Conservation (phyloP, 2,329 filamentous ascomycete species). For the Hymenoscyphus infarciens region DNA sequence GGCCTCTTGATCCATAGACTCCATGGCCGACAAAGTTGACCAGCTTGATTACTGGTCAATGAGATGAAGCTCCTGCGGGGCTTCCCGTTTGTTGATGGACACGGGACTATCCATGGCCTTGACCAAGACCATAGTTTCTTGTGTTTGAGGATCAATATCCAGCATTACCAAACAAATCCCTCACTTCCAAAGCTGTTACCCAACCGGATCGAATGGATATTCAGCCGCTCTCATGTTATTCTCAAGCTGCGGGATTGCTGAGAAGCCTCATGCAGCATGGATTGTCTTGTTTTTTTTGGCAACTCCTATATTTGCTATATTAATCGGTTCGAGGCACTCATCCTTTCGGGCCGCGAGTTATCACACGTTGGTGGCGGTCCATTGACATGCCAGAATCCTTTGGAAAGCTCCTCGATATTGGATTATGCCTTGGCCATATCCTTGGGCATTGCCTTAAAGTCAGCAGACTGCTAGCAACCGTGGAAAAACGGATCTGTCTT, state of each 20-base stretch:
- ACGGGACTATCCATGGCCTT: slow-evolving; percentile 23
- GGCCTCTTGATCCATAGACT: slow-evolving; percentile 25
- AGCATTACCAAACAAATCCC: slow-evolving; percentile 25
- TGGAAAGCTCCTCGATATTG: slow-evolving; percentile 5
- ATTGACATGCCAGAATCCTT: slow-evolving; percentile 4
- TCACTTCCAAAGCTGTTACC: slow-evolving; percentile 14
- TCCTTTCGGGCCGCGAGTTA: slow-evolving; percentile 10
- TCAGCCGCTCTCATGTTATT: slow-evolving; percentile 16
- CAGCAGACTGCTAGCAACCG: slow-evolving; percentile 29
- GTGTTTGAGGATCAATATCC: slow-evolving; percentile 15
- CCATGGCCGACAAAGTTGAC: slow-evolving; percentile 16
- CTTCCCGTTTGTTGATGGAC: slow-evolving; percentile 19
- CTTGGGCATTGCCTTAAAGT: slow-evolving; percentile 21
- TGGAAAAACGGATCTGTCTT: slow-evolving; percentile 25
- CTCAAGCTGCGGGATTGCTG: slow-evolving; percentile 15
- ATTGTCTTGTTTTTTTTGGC: slow-evolving; percentile 15
- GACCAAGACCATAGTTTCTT: slow-evolving; percentile 19
- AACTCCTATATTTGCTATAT: slow-evolving; percentile 12
- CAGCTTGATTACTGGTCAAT: slow-evolving; percentile 23
- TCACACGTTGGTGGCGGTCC: slow-evolving; percentile 17
- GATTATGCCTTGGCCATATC: slow-evolving; percentile 16
- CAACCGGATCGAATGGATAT: slow-evolving; percentile 25
- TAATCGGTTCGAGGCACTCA: slow-evolving; percentile 6
- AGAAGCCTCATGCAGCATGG: slow-evolving; percentile 12
- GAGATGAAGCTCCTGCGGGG: slow-evolving; percentile 19